These are phyloP conservation scores for Prunus mongolica DNA, from an alignment of 306 rosid species.

Conservation along the genomic window DNA sequence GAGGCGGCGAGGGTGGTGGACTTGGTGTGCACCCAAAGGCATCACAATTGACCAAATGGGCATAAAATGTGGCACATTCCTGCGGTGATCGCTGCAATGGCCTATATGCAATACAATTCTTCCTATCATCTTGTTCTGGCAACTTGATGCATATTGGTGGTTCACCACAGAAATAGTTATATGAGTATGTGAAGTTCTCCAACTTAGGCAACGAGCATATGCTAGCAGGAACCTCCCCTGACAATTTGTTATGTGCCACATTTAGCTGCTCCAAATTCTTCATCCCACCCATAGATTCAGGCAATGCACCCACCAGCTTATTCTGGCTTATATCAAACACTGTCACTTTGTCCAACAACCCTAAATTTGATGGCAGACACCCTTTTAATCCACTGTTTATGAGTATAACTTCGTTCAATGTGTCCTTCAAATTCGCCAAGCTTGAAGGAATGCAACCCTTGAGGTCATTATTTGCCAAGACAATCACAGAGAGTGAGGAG, in stretches of 20 bases:
- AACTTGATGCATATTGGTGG: constrained; percentile 50
- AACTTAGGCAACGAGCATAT: constrained; percentile 60
- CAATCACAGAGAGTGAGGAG: constrained; percentile 59
- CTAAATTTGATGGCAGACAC: constrained; percentile 60
- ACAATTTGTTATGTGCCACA: constrained; percentile 61
- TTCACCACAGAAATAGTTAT: constrained; percentile 62
- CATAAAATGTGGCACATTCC: constrained; percentile 54
- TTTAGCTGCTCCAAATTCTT: constrained; percentile 69
- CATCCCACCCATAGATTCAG: constrained; percentile 54
- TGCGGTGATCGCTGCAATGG: constrained; percentile 52
- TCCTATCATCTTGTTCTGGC: constrained; percentile 45
- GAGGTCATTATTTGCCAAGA: constrained; percentile 63
- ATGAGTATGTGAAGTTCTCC: constrained; percentile 69
- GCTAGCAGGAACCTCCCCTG: constrained; percentile 59
- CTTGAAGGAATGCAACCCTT: constrained; percentile 63
- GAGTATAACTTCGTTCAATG: constrained; percentile 62
- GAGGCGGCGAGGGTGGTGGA: neutral
- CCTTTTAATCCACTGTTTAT: constrained; percentile 60
- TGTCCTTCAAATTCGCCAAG: constrained; percentile 48
- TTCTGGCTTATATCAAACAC: constrained; percentile 75
- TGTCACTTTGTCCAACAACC: constrained; percentile 43
- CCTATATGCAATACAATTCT: constrained; percentile 67
- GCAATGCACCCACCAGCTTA: constrained; percentile 58
- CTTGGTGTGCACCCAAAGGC: constrained; percentile 41
- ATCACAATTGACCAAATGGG: constrained; percentile 47